Evolutionary conservation across 495 filamentous ascomycete genomes (phyloP), one percentile per base, ranked within the genome.

Genomic region (Neurospora discreta): DNA sequence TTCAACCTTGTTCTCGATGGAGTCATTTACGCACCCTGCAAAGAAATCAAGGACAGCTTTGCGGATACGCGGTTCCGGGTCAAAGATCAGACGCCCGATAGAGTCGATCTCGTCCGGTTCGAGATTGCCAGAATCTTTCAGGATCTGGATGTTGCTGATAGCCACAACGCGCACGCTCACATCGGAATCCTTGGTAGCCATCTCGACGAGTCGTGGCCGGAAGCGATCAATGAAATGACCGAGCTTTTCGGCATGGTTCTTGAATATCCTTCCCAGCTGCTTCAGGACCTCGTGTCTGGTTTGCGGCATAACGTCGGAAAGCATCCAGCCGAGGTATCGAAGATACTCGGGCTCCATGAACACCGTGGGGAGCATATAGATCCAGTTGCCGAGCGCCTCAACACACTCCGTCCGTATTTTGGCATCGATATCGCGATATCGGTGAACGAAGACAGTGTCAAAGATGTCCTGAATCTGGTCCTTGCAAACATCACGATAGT

Each of bases 311-410:
- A 87, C 81, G 79, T 99, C 95, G 3, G 94, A 94, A 33, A 99
- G 85, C 72, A 95, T 89, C 95, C 95, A 99, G 44, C 95, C 95
- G 13, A 98, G 84, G 76, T 99, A 98, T 40, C 95, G 91, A 52
- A 98, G 84, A 78, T 97, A 96, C 73, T 88, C 84, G 4, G 91
- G 91, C 71, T 97, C 90, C 79, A 97, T 92, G 82, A 97, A 98
- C 68, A 91, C 84, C 46, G 94, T 91, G 8, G 93, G 91, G 43
- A 95, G 89, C 18, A 85, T 88, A 74, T 87, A 86, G 75, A 98
- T 93, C 95, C 95, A 99, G 39, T 88, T 85, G 43, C 93, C 93
- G 30, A 99, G 85, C 9, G 93, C 92, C 69, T 89, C 87, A 60
- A 97, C 87, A 76, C 93, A 97, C 73, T 97, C 93, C 3, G 89